phyloP scores from a whole-genome alignment of 202 grass and related monocot species.

The Hordeum pubiflorum region DNA sequence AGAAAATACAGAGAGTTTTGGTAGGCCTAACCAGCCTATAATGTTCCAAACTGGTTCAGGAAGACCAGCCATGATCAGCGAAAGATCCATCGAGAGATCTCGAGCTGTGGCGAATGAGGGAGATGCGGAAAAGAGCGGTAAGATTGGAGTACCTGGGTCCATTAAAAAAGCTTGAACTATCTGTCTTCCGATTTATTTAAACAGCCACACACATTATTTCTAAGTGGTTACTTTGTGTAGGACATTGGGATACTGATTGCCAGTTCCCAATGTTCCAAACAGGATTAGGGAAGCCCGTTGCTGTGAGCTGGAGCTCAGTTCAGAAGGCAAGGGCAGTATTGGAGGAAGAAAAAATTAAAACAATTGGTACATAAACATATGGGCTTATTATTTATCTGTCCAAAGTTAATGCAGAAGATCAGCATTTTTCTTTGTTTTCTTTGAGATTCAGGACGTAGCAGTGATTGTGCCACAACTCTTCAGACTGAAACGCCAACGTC shows the following conservation, averaged over 20 bases:
- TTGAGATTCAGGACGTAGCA: constrained; percentile 22
- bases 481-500: constrained; percentile 37
- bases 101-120: constrained; percentile 32
- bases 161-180: neutral
- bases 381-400: neutral
- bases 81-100: constrained; percentile 25
- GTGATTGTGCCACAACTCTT: constrained; percentile 19
- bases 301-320: constrained; percentile 39
- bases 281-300: constrained; percentile 49
- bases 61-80: constrained; percentile 28
- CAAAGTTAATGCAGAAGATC: neutral
- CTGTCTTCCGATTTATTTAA: constrained; percentile 4
- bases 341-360: constrained; percentile 27
- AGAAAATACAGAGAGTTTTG: constrained; percentile 19
- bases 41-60: constrained; percentile 31
- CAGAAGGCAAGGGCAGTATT: constrained; percentile 56
- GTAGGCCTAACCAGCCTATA: constrained; percentile 16
- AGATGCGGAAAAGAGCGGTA: constrained; percentile 26
- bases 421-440: constrained; percentile 16
- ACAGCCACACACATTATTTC: neutral
- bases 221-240: constrained; percentile 27
- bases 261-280: constrained; percentile 57
- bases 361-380: constrained; percentile 32
- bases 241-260: constrained; percentile 7
- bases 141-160: neutral